A percentile compares a stretch with the other conserved stretches of the same genome.
Conservation (phyloP, 2,329 filamentous ascomycete genomes). For the Juglanconis oblonga region DNA sequence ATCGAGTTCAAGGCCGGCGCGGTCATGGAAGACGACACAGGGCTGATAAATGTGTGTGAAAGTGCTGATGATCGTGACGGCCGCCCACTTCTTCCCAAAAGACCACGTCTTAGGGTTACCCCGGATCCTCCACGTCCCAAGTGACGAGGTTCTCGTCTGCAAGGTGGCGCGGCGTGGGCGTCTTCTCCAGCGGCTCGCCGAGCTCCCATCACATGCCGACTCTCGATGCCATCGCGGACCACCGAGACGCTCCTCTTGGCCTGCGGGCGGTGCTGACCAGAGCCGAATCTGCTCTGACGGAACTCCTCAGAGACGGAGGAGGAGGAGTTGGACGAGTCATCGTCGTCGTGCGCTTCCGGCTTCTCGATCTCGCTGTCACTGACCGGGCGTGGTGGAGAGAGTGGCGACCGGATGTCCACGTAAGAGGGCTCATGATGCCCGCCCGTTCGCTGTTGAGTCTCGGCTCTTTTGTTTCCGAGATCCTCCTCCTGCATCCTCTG, state of each 20-base stretch:
- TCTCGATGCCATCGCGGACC: slow-evolving; percentile 37
- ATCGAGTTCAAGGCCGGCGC: slow-evolving; percentile 33
- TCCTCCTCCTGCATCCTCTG: background rate
- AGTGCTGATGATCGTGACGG: slow-evolving; percentile 33
- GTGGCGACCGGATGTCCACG: background rate
- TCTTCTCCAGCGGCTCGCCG: slow-evolving; percentile 22
- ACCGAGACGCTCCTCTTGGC: slow-evolving; percentile 36
- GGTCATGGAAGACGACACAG: slow-evolving; percentile 47
- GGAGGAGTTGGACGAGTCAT: background rate
- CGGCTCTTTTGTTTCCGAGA: background rate
- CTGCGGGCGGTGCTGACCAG: background rate
- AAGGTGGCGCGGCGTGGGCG: slow-evolving; percentile 5
- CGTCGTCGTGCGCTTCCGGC: background rate
- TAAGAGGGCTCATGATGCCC: background rate
- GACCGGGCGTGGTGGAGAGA: background rate
- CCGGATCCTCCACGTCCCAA: slow-evolving; percentile 21
- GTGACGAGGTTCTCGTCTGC: slow-evolving; percentile 18
- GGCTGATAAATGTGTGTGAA: slow-evolving; percentile 48
- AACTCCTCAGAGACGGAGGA: background rate
- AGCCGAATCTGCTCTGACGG: background rate
- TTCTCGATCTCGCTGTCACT: slow-evolving; percentile 4
- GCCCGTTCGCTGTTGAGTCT: background rate
- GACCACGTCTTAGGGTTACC: slow-evolving; percentile 24
- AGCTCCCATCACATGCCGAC: slow-evolving; percentile 35
- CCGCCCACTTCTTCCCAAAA: slow-evolving; percentile 21